A percentile compares a stretch with the other conserved stretches of the same genome.
phyloP scores from a whole-genome alignment of 257 asterid species.

The Henckelia pumila region DNA sequence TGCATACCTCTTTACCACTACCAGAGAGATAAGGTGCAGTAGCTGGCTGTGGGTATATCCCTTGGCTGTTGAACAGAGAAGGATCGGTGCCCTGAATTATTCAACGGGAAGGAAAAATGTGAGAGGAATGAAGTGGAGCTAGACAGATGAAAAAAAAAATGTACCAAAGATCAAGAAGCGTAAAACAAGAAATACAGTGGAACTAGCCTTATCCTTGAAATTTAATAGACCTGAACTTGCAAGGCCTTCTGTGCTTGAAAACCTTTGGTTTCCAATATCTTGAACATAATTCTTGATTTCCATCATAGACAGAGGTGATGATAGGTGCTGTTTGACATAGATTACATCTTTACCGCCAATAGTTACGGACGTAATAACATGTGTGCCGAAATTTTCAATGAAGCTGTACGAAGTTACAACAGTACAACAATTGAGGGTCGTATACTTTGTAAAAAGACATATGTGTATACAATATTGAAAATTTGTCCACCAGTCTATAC shows the following conservation, averaged over 20 bases:
- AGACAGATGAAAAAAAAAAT: conserved; percentile 8
- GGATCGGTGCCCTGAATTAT: conserved; percentile 63
- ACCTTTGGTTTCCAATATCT: conserved; percentile 84
- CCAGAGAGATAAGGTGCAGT: conserved; percentile 60
- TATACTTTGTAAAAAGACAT: conserved; percentile 11
- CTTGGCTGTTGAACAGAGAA: conserved; percentile 74
- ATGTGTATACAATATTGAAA: not conserved
- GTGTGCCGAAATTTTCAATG: conserved; percentile 86
- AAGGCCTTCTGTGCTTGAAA: conserved; percentile 59
- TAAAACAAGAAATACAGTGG: conserved; percentile 24
- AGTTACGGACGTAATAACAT: conserved; percentile 71
- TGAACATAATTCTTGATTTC: conserved; percentile 84
- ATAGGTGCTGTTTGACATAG: conserved; percentile 65
- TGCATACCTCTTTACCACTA: conserved; percentile 75
- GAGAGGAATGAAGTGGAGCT: conserved; percentile 17
- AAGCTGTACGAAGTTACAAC: conserved; percentile 47
- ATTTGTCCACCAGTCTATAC: conserved; percentile 27
- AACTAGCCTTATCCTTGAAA: conserved; percentile 73
- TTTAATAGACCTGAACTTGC: conserved; percentile 71
- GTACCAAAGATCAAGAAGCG: conserved; percentile 11
- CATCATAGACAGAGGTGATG: conserved; percentile 58
- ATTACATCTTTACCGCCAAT: conserved; percentile 88
- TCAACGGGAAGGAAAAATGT: conserved; percentile 12
- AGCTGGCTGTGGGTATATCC: conserved; percentile 82
- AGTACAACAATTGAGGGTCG: conserved; percentile 25